Evolutionary conservation across 2,329 filamentous ascomycete genomes (phyloP).

Genomic region (Ophiocordyceps camponoti-saundersi): DNA sequence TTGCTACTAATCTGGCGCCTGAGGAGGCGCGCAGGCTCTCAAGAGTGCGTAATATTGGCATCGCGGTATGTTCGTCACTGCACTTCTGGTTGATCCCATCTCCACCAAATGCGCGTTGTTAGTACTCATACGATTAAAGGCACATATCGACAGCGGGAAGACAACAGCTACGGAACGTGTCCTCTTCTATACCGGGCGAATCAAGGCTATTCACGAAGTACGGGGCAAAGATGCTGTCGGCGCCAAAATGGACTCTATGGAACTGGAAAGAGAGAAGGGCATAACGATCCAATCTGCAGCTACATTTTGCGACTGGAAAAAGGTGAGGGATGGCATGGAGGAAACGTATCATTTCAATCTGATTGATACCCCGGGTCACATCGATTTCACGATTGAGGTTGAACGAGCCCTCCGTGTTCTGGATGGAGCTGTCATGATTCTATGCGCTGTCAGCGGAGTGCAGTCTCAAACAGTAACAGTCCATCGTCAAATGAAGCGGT

Average conservation of each 20-base stretch:
- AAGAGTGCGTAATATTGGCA: conserved; percentile 89
- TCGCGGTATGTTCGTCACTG: conserved; percentile 46
- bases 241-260: conserved; percentile 99
- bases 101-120: neutral
- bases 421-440: conserved; percentile 94
- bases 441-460: conserved; percentile 92
- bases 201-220: conserved; percentile 94
- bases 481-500: conserved; percentile 95
- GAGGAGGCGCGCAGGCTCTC: conserved; percentile 64
- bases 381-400: conserved; percentile 98
- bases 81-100: neutral
- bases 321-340: conserved; percentile 67
- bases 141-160: conserved; percentile 97
- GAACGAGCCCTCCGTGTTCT: conserved; percentile 88
- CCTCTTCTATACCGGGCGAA: conserved; percentile 93
- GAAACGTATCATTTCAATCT: conserved; percentile 94
- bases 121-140: conserved; percentile 27
- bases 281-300: conserved; percentile 98
- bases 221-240: conserved; percentile 86
- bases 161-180: conserved; percentile 94
- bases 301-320: conserved; percentile 94
- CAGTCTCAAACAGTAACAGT: conserved; percentile 98
- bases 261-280: conserved; percentile 92
- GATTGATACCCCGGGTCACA: conserved; percentile 96
- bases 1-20: conserved; percentile 66